Conservation (phyloP, 192 early-diverging fungal genomes). For the Linnemannia zychae region DNA sequence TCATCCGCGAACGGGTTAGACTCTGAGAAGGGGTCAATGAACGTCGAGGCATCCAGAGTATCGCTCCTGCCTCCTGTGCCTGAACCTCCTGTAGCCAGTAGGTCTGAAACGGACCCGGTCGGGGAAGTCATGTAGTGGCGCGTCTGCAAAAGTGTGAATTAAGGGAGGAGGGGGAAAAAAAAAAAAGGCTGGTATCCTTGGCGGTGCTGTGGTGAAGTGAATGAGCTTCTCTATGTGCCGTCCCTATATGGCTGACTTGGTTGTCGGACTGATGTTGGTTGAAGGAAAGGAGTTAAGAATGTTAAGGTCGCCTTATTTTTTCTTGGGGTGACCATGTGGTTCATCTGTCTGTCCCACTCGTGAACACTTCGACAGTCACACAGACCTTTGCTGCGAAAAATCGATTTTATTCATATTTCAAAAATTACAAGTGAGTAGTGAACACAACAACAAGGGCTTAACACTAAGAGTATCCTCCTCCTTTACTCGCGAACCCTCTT, state of each 20-base stretch:
- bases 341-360: background rate
- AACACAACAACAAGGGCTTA: background rate
- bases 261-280: background rate
- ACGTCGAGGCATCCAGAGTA: constrained; percentile 44
- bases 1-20: constrained; percentile 56
- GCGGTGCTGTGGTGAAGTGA: too few species aligned
- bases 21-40: constrained; percentile 52
- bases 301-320: background rate
- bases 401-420: background rate
- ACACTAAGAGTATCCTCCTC: background rate
- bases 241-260: too few species aligned
- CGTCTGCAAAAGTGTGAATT: background rate
- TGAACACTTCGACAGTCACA: background rate
- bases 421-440: background rate
- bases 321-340: constrained; percentile 1
- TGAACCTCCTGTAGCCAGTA: constrained; percentile 22
- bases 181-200: too few species aligned
- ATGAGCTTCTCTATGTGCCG: too few species aligned
- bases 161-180: too few species aligned
- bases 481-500: constrained; percentile 47
- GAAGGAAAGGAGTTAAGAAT: background rate
- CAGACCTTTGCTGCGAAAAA: background rate
- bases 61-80: background rate
- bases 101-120: constrained; percentile 42
- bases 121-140: constrained; percentile 36